A percentile compares a stretch with the other conserved stretches of the same genome.
Conservation (phyloP, 139 green algal genomes). For the Tetratostichococcus sp. region DNA sequence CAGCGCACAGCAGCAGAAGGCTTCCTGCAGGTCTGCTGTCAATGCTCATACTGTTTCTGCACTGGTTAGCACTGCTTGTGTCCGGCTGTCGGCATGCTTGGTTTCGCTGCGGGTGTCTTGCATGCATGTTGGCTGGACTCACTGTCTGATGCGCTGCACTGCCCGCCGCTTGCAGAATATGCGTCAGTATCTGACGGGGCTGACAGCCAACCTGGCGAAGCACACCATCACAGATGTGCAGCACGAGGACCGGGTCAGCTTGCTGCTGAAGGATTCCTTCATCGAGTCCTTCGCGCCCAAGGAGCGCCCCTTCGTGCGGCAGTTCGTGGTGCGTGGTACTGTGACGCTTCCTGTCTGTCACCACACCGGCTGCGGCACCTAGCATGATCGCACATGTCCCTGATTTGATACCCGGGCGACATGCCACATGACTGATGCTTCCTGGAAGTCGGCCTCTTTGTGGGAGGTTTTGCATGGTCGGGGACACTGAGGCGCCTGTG, state of each 20-base stretch:
- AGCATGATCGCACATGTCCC: too few species aligned
- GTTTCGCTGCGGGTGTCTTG: too few species aligned
- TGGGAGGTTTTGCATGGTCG: too few species aligned
- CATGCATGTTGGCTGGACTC: too few species aligned
- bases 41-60: background rate
- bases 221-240: slow-evolving; percentile 86
- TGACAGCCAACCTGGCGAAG: slow-evolving; percentile 63
- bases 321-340: slow-evolving; percentile 43
- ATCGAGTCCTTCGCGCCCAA: slow-evolving; percentile 55
- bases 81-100: too few species aligned
- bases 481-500: too few species aligned
- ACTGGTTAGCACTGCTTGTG: too few species aligned
- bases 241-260: slow-evolving; percentile 33
- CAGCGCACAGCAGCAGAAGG: slow-evolving; percentile 26
- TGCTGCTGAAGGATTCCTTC: slow-evolving; percentile 71
- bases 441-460: background rate
- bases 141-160: too few species aligned
- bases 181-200: slow-evolving; percentile 44
- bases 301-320: slow-evolving; percentile 73
- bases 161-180: slow-evolving; percentile 22
- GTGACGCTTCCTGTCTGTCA: background rate
- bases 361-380: too few species aligned
- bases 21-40: slow-evolving; percentile 27
- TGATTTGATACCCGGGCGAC: too few species aligned
- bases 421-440: too few species aligned